Percentiles rank a stretch among this genome's conserved stretches.
Conservation (phyloP, 192 early-diverging fungal species). For the Entomortierella parvispora region DNA sequence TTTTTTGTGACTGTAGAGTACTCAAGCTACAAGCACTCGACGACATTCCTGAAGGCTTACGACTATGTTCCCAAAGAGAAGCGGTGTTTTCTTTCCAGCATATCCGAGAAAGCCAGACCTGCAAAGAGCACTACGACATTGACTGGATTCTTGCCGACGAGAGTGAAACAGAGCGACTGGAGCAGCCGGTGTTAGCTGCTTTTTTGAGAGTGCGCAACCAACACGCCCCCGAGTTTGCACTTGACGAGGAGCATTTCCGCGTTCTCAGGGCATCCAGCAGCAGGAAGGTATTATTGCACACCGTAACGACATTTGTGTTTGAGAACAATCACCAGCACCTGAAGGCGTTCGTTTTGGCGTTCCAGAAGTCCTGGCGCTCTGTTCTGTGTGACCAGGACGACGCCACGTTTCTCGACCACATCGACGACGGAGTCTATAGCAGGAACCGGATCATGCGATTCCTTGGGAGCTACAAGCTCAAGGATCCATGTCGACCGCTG, state of each 20-base stretch:
- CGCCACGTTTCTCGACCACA: background rate
- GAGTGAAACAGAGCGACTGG: background rate
- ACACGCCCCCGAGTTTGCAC: constrained; percentile 3
- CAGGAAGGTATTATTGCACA: constrained; percentile 7
- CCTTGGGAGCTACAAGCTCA: constrained; percentile 10
- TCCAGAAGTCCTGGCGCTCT: no score
- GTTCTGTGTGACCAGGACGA: no score
- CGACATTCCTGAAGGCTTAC: constrained; percentile 1
- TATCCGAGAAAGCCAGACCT: background rate
- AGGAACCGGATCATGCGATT: background rate
- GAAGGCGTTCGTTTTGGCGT: background rate
- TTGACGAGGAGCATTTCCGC: no score
- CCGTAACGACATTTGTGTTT: constrained; percentile 4
- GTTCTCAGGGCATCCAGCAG: constrained; percentile 1
- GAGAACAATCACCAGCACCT: no score
- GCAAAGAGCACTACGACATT: constrained; percentile 3
- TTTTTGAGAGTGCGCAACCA: constrained; percentile 3
- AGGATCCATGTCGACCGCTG: background rate
- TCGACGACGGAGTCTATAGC: constrained; percentile 5
- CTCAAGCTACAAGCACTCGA: background rate
- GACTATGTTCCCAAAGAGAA: background rate
- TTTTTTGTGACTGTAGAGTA: background rate
- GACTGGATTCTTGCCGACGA: background rate
- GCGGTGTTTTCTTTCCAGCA: background rate
- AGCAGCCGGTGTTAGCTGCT: constrained; percentile 1